Base-by-base conservation (phyloP, 768 basidiomycete species). In the Phlegmacium glaucopus region DNA sequence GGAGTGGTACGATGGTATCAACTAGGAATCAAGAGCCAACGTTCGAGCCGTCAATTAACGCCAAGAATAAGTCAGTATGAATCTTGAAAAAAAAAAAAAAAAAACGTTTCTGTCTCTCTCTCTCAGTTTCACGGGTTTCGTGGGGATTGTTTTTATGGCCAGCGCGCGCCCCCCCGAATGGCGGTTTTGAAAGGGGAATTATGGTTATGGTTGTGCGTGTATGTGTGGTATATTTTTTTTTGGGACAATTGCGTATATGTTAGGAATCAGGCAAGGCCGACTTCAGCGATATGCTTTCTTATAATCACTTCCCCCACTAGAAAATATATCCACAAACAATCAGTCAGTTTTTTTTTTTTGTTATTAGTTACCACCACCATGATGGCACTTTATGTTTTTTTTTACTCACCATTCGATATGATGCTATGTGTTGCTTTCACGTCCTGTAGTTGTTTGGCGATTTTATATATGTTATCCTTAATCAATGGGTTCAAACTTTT, bases 221-320 rank as follows among this genome's bases (percentile, higher is more conserved):
- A n/a, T n/a, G n/a, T n/a, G n/a, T n/a, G n/a, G n/a, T n/a, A n/a
- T n/a, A n/a, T n/a, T n/a, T n/a, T n/a, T n/a, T n/a, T n/a, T n/a
- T 45, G 44, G 42, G 37, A 52, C 37, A 50, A n/a, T n/a, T n/a
- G n/a, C 44, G 52, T 39, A 53, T 37, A 39, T 40, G 28, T 34
- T 29, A 39, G 25, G 47, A 49, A 6, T 59, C 58, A 73, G 48
- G 68, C 63, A 44, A 74, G 69, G 16, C 80, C 79, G 34, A 77
- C 72, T 51, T 77, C 72, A 32, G 75, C 71, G 45, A 85, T 76
- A 61, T 85, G 83, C 52, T 79, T 80, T 50, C 82, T 76, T 53
- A 85, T 78, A 42, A 85, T 82, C 8, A 77, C 77, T 68, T 85
- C 83, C 41, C 80, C 82, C 30, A 85, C 83, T 85, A 42, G 53